Base-by-base conservation (phyloP, 371 early-diverging fungal species). In the Catenaria anguillulae region DNA sequence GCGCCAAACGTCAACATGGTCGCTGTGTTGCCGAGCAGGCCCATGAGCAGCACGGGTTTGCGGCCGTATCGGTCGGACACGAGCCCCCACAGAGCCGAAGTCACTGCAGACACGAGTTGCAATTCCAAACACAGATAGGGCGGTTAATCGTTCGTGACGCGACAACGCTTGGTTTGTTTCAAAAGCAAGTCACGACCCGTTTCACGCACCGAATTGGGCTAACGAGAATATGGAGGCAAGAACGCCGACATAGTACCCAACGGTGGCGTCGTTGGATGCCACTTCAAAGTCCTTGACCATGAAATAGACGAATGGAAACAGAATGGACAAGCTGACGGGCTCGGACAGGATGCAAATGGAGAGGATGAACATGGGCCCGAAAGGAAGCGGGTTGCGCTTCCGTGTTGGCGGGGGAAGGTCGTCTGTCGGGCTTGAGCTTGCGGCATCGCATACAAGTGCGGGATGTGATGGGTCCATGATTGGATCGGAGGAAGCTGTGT, bases 11-110 rank as follows among this genome's bases (percentile, higher is more conserved):
- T 59, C 21, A 85, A 29, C 29, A 79, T 78, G 24, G 83, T 77
- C 5, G 82, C 62, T 3, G 82, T 74, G 15, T 87, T 89, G 33
- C 90, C 89, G 29, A 81, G 62, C 17, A 91, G 70, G 0, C 95
- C 95, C 15, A 83, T 67, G 23, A 92, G 68, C 17, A 92, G 68
- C 1, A 91, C 84, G 0, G 92, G 92, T 37, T 85, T 65, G 46
- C 95, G 75, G 21, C 95, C 95, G 63, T 83, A 74, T 34, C 82
- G 75, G 70, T 89, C 88, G 8, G 84, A 82, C 17, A 86, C 66
- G 42, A 75, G 75, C 6, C 81, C 82, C 82, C 84, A 85, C 15
- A 46, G 24, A 23, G 15, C 31, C 50, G 50, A 3, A n/a, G 17
- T 54, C 26, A 50, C 23, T 48, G 2, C 5, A 40, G 17, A 24